Evolutionary conservation across 441 rosid genomes (phyloP).

Genomic region (Flueggea neowawraea): DNA sequence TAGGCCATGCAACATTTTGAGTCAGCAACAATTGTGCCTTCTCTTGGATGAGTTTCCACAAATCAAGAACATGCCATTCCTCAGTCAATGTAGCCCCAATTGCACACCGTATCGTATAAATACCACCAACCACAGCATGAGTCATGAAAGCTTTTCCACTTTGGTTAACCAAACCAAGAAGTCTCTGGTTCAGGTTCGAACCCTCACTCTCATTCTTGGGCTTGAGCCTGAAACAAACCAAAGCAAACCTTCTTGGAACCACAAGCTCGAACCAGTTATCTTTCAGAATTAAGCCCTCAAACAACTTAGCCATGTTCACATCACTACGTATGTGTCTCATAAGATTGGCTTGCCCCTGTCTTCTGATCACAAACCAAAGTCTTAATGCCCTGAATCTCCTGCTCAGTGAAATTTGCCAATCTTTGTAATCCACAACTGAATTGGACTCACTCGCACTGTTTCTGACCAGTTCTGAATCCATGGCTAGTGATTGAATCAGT

Average conservation of each 20-base stretch:
- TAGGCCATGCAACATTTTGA: background rate
- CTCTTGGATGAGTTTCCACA: slow-evolving; percentile 28
- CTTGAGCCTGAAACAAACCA: slow-evolving; percentile 38
- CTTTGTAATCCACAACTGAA: slow-evolving; percentile 23
- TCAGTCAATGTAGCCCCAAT: slow-evolving; percentile 26
- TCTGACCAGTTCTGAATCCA: slow-evolving; percentile 15
- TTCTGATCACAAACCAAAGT: slow-evolving; percentile 33
- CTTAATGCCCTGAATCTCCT: slow-evolving; percentile 28
- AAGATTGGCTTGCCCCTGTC: slow-evolving; percentile 22
- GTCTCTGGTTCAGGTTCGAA: slow-evolving; percentile 3
- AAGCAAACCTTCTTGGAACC: slow-evolving; percentile 16
- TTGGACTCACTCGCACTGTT: slow-evolving; percentile 14
- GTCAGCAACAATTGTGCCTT: slow-evolving; percentile 9
- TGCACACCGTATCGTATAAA: slow-evolving; percentile 15
- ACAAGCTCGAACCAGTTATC: slow-evolving; percentile 18
- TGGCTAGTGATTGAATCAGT: slow-evolving; percentile 14
- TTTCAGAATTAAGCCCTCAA: slow-evolving; percentile 13
- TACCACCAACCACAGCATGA: slow-evolving; percentile 19
- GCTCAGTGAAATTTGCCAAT: slow-evolving; percentile 29
- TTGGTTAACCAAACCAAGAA: slow-evolving; percentile 14
- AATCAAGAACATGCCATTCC: slow-evolving; percentile 14
- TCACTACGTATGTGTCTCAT: slow-evolving; percentile 25
- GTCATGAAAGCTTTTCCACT: slow-evolving; percentile 23
- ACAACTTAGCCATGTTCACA: slow-evolving; percentile 22
- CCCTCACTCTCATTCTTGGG: slow-evolving; percentile 5